Evolutionary conservation across 2,329 filamentous ascomycete genomes (phyloP), one percentile per base, ranked within the genome.

Genomic region (Alternaria infectoria): DNA sequence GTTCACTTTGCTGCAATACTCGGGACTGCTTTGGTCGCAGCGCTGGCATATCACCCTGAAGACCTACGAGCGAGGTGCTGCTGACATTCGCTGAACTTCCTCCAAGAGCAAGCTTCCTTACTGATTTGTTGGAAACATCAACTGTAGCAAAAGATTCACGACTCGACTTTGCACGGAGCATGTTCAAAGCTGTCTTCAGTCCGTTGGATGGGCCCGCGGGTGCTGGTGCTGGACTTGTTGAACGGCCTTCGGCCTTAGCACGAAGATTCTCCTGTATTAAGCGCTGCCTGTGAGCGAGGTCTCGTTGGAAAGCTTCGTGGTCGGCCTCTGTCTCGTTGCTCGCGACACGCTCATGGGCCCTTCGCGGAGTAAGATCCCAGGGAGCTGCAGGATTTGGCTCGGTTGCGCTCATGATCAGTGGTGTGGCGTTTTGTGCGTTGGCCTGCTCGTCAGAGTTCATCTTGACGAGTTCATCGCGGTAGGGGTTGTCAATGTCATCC

Each of bases 241-340:
- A 81, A 10, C 80, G 74, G 43, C 77, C 83, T 50, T 92, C 74
- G 0, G 88, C 88, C 66, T 89, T 90, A 0, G 87, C 90, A 8
- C 88, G 91, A 47, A 94, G 81, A 68, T 88, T 90, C 77, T 94
- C 91, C 55, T 92, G 89, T 8, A 94, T 90, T 1, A 90, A 87
- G 28, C 87, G 87, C 58, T 91, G 88, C 15, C 91, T 88, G 67
- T 89, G 87, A 3, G 90, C 91, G 43, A 94, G 85, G 71, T 93
- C 90, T 56, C 86, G 88, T 17, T 90, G 89, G 73, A 94, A 93
- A 26, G 92, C 91, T 56, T 92, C 88, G 5, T 86, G 85, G 56
- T 90, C 88, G 26, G 84, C 82, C 49, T 85, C 81, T 12, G 83
- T 86, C 46, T 84, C 84, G 6, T 81, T 83, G 72, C 85, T 87